Base-by-base conservation (phyloP, 2,329 filamentous ascomycete genomes). In the Parascedosporium putredinis region DNA sequence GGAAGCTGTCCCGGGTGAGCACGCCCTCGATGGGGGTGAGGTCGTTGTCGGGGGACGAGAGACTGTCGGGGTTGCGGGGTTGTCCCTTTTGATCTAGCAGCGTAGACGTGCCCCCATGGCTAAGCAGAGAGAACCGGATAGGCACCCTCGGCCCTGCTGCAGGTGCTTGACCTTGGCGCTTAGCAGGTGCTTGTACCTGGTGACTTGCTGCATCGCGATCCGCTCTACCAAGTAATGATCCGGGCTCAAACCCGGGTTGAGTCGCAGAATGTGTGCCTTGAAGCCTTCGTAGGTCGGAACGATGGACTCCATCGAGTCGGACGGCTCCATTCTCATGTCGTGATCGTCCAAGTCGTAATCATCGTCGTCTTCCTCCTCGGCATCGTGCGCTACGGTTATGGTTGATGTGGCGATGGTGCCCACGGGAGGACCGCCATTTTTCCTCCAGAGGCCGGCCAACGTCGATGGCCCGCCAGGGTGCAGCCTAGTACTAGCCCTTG, bases 161-260 rank as follows among this genome's bases (percentile, higher is more conserved):
- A 81, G 68, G 60, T 95, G 89, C 57, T 84, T 84, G 50, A 87
- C 73, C 59, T 81, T 84, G 54, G 75, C 70, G 33, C 80, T 82
- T 25, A 91, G 71, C 14, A 96, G 70, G 24, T 79, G 78, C 63
- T 90, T 93, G 65, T 90, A 95, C 50, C 89, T 79, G 52, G 81
- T 72, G 44, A 84, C 71, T 62, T 95, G 88, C 59, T 95, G 88
- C 55, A 87, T 78, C 0, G 86, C 86, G 56, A 95, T 85, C 43
- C 89, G 82, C 25, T 93, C 85, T 12, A 91, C 78, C 55, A 96
- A 72, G 63, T 81, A 83, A 27, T 59, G 67, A 57, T 76, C 74
- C 7, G 73, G 71, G 7, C 55, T 70, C 51, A 95, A 70, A 9
- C 73, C 69, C n/a, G 88, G 87, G 59, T 94, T 94, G 40, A 94